Percentiles rank a stretch among this genome's conserved stretches.
phyloP scores from a whole-genome alignment of 2,329 filamentous ascomycete genomes.

The Pseudocercospora macadamiae region DNA sequence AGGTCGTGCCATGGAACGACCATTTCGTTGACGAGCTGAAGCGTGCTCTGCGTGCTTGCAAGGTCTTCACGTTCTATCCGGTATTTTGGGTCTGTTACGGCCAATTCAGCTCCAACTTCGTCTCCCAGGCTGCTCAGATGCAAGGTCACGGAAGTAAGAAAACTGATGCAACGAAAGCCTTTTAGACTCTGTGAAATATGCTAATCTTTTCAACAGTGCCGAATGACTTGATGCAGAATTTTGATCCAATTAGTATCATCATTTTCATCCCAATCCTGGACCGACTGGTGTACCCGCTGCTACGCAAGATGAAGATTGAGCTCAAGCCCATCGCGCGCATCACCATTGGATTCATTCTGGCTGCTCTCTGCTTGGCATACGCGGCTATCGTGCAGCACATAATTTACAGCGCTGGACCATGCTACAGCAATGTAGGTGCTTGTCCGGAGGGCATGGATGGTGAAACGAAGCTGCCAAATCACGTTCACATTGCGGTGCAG shows the following conservation, averaged over 20 bases:
- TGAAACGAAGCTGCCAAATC: constrained; percentile 41
- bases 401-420: constrained; percentile 59
- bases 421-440: constrained; percentile 49
- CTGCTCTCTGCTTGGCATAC: constrained; percentile 58
- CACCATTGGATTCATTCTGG: constrained; percentile 56
- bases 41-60: constrained; percentile 67
- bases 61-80: constrained; percentile 62
- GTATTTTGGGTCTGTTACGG: constrained; percentile 51
- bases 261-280: constrained; percentile 52
- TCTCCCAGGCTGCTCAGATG: constrained; percentile 54
- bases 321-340: constrained; percentile 57
- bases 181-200: too few relatives aligned
- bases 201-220: constrained; percentile 39
- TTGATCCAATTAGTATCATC: constrained; percentile 51
- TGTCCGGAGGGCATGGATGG: constrained; percentile 42
- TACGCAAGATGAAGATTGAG: constrained; percentile 46
- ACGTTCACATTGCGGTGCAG: constrained; percentile 51
- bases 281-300: constrained; percentile 48
- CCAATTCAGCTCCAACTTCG: constrained; percentile 49
- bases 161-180: too few relatives aligned
- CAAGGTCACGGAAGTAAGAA: constrained; percentile 33
- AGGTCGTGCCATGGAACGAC: constrained; percentile 64
- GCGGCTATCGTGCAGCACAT: constrained; percentile 60
- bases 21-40: constrained; percentile 73
- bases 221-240: constrained; percentile 54